Conservation (phyloP, 2,329 filamentous ascomycete genomes). For the Incumbomyces delicatus region DNA sequence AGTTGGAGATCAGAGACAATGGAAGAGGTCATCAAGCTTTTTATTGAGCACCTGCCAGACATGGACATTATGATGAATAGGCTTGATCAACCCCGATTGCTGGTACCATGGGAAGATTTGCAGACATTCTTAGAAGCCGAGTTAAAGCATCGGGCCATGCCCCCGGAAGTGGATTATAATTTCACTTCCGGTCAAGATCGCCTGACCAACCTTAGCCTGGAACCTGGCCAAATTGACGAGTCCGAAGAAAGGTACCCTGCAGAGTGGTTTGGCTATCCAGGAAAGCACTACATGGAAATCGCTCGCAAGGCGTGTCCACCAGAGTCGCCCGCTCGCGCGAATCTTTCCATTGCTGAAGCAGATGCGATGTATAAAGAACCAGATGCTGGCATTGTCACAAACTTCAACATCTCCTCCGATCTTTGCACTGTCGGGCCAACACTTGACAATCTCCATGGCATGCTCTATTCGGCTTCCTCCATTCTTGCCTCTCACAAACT, state of each 20-base stretch:
- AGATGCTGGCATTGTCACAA: slow-evolving; percentile 52
- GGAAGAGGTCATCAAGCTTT: slow-evolving; percentile 39
- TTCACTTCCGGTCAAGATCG: slow-evolving; percentile 34
- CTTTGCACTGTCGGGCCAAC: slow-evolving; percentile 59
- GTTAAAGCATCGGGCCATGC: slow-evolving; percentile 34
- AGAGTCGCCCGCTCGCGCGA: slow-evolving; percentile 45
- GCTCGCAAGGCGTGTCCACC: slow-evolving; percentile 49
- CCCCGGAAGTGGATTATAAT: slow-evolving; percentile 33
- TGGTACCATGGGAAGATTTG: slow-evolving; percentile 51
- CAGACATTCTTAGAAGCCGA: slow-evolving; percentile 43
- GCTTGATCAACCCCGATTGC: slow-evolving; percentile 54
- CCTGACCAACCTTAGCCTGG: slow-evolving; percentile 20
- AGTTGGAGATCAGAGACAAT: slow-evolving; percentile 36
- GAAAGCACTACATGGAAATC: slow-evolving; percentile 51
- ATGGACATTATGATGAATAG: slow-evolving; percentile 59
- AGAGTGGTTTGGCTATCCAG: slow-evolving; percentile 36
- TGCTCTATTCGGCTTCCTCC: slow-evolving; percentile 53
- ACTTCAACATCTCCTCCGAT: slow-evolving; percentile 51
- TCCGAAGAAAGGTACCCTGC: slow-evolving; percentile 29
- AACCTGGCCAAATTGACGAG: slow-evolving; percentile 15
- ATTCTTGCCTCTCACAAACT: slow-evolving; percentile 48
- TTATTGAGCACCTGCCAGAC: slow-evolving; percentile 48
- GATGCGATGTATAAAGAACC: slow-evolving; percentile 22
- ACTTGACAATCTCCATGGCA: slow-evolving; percentile 53
- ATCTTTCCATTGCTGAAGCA: slow-evolving; percentile 30